phyloP scores from a whole-genome alignment of 176 grass and related monocot genomes.

The Phyllostachys edulis region DNA sequence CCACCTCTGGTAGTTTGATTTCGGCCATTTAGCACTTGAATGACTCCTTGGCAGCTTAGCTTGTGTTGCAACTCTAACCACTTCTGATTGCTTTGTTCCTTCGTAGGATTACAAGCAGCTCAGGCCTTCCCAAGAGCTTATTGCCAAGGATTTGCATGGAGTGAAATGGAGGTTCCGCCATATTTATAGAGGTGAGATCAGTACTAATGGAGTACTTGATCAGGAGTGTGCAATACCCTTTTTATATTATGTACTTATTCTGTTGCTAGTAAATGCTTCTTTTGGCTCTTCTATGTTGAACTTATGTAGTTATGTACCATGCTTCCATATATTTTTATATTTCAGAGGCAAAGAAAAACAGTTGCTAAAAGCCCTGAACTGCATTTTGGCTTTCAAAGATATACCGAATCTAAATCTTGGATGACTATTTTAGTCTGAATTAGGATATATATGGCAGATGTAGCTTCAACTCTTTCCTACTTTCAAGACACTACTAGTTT shows the following conservation, averaged over 20 bases:
- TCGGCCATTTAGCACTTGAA: background rate
- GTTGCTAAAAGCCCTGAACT: background rate
- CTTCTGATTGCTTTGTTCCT: background rate
- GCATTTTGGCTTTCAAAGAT: background rate
- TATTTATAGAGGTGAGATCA: conserved; percentile 85
- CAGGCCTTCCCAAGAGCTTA: conserved; percentile 98
- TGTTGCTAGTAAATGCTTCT: background rate
- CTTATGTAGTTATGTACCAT: background rate
- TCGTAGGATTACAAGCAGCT: conserved; percentile 83
- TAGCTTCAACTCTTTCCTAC: background rate
- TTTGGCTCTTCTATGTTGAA: background rate
- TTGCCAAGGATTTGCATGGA: conserved; percentile 94
- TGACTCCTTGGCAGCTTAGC: background rate
- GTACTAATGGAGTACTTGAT: background rate
- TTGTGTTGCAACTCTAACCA: conserved; percentile 9
- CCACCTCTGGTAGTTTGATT: conserved; percentile 62
- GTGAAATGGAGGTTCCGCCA: conserved; percentile 86
- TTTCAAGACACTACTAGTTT: conserved; percentile 1
- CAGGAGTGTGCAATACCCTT: background rate
- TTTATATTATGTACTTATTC: background rate
- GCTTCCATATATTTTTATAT: conserved; percentile 12
- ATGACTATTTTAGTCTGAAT: background rate
- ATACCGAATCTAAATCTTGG: background rate
- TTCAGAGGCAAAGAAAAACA: background rate
- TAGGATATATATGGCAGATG: conserved; percentile 1